phyloP scores from a whole-genome alignment of 2,329 filamentous ascomycete genomes.

The Cercospora nicotianae region DNA sequence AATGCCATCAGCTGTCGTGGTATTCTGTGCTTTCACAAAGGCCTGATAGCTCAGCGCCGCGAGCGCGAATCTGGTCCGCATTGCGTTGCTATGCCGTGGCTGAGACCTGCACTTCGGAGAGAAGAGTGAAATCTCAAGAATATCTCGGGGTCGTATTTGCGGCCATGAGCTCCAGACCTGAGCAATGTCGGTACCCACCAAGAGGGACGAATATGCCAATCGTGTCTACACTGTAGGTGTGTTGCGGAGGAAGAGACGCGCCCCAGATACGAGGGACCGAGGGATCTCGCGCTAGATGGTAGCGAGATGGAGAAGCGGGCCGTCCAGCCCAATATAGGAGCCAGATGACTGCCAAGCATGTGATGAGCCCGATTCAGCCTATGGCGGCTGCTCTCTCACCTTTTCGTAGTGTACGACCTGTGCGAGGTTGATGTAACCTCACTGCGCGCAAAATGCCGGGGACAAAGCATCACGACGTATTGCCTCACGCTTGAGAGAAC shows the following conservation, averaged over 20 bases:
- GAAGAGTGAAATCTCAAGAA: neutral
- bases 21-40: neutral
- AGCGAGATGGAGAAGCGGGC: neutral
- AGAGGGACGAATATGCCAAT: neutral
- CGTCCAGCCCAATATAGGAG: neutral
- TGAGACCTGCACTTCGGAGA: neutral
- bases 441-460: neutral
- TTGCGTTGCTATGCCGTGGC: neutral
- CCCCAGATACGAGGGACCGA: neutral
- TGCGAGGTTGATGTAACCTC: neutral
- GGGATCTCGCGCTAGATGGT: neutral
- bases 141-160: neutral
- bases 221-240: neutral
- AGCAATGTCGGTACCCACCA: neutral
- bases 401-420: neutral
- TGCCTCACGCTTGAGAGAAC: neutral
- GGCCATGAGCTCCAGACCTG: neutral
- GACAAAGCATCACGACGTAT: neutral
- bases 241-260: neutral
- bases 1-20: neutral
- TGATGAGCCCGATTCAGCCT: neutral
- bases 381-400: neutral
- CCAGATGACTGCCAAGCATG: neutral
- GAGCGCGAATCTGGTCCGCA: slow-evolving; percentile 2
- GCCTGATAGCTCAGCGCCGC: neutral